Conservation (phyloP, 306 rosid species). For the Hippophae rhamnoides region DNA sequence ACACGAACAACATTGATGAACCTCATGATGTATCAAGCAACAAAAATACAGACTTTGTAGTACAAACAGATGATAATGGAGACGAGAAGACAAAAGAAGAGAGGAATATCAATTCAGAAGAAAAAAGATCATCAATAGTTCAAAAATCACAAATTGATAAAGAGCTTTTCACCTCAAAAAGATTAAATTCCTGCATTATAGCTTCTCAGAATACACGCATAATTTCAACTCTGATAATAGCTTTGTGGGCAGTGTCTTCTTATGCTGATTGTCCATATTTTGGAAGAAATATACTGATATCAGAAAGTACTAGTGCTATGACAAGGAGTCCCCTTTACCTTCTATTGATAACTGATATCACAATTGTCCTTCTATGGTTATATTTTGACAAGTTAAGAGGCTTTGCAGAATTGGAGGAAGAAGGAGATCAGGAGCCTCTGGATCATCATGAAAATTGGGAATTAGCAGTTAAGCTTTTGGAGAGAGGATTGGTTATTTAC, state of each 20-base stretch:
- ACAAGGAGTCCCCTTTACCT: constrained; percentile 62
- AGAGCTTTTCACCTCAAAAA: constrained; percentile 49
- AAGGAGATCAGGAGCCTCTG: constrained; percentile 15
- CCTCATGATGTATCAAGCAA: neutral
- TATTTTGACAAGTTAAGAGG: constrained; percentile 25
- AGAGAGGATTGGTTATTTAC: constrained; percentile 73
- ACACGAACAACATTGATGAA: neutral
- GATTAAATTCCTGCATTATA: constrained; percentile 44
- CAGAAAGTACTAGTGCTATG: constrained; percentile 29
- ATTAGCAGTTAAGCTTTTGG: constrained; percentile 60
- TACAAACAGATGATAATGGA: neutral
- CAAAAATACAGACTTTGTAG: neutral
- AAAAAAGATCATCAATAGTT: constrained; percentile 2
- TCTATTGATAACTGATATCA: constrained; percentile 49
- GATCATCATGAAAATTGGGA: constrained; percentile 44
- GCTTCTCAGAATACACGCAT: constrained; percentile 51
- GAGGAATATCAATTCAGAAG: neutral
- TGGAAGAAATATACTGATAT: constrained; percentile 29
- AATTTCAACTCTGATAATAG: constrained; percentile 39
- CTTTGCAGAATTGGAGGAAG: constrained; percentile 19
- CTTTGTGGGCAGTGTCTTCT: constrained; percentile 45
- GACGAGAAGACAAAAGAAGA: constrained; percentile 1
- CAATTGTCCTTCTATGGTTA: constrained; percentile 41
- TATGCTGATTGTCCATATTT: constrained; percentile 23
- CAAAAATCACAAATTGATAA: constrained; percentile 1